Percentiles rank a stretch among this genome's conserved stretches.
These are phyloP conservation scores for Tricholomella constricta DNA, from an alignment of 768 basidiomycete species.

Conservation along the genomic window DNA sequence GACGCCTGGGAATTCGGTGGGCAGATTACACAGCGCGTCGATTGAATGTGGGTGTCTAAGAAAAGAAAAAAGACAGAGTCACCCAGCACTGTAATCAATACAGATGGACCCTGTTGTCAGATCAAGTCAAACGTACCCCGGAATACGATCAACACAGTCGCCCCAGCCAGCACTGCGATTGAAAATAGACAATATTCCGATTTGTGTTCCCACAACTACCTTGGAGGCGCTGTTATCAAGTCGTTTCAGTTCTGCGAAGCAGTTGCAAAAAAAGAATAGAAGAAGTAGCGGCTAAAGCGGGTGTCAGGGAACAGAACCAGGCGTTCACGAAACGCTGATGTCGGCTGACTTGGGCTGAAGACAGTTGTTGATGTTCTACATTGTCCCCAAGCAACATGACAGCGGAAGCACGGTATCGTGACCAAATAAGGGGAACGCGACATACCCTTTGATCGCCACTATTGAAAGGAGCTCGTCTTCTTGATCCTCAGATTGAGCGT, in stretches of 20 bases:
- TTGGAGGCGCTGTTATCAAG: slow-evolving; percentile 62
- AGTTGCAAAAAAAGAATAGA: slow-evolving; percentile 6
- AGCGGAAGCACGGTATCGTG: slow-evolving; percentile 6
- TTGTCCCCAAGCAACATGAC: not conserved
- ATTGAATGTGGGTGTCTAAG: slow-evolving; percentile 87
- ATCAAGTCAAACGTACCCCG: slow-evolving; percentile 56
- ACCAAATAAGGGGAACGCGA: slow-evolving; percentile 11
- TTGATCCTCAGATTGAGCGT: slow-evolving; percentile 91
- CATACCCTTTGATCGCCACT: slow-evolving; percentile 79
- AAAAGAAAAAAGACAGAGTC: slow-evolving; percentile 8
- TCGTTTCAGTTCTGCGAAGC: slow-evolving; percentile 14
- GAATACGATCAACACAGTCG: slow-evolving; percentile 89
- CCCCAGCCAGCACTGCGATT: slow-evolving; percentile 87
- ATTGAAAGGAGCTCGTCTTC: slow-evolving; percentile 92
- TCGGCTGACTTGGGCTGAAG: slow-evolving; percentile 1
- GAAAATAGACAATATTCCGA: slow-evolving; percentile 89
- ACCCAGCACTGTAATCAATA: slow-evolving; percentile 2
- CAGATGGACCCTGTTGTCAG: not conserved
- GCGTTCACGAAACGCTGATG: not conserved
- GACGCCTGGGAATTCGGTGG: slow-evolving; percentile 58
- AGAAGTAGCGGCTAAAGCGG: not conserved
- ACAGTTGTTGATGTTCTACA: slow-evolving; percentile 4
- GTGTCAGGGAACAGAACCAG: not conserved
- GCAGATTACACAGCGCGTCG: slow-evolving; percentile 80
- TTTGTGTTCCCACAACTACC: slow-evolving; percentile 84